Percentiles rank a stretch among this genome's conserved stretches.
phyloP scores from a whole-genome alignment of 148 eudicot genomes.

The Heliamphora exappendiculata region DNA sequence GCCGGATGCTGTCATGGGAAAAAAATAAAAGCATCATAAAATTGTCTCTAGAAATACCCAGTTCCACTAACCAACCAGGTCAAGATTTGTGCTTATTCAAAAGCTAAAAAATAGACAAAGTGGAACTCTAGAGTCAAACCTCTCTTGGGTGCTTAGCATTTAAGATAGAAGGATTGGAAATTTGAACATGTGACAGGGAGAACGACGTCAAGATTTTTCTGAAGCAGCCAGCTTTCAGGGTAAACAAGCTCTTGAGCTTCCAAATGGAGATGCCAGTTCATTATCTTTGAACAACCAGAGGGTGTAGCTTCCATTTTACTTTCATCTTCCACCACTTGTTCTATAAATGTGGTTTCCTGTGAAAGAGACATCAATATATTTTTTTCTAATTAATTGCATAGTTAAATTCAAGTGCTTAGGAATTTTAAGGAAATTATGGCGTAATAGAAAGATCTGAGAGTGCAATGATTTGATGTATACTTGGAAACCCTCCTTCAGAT shows the following conservation, averaged over 20 bases:
- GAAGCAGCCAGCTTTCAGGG: constrained; percentile 78
- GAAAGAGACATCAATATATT: neutral
- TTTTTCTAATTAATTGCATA: too few species aligned
- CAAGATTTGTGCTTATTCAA: neutral
- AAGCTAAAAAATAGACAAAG: neutral
- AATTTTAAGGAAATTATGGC: neutral
- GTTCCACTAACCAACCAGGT: too few species aligned
- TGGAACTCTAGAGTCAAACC: neutral
- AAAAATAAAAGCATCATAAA: neutral
- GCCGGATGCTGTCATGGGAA: neutral
- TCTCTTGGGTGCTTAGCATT: neutral
- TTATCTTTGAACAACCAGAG: constrained; percentile 51
- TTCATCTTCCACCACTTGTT: constrained; percentile 90
- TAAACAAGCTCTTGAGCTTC: constrained; percentile 55
- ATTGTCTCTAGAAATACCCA: neutral
- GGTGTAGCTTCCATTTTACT: constrained; percentile 84
- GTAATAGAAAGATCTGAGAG: neutral
- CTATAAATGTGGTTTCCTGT: constrained; percentile 93
- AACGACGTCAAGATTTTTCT: constrained; percentile 53
- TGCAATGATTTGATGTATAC: constrained; percentile 22
- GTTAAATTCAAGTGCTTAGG: neutral
- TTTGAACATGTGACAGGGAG: constrained; percentile 32
- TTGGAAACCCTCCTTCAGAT: constrained; percentile 93
- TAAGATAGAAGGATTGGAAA: neutral
- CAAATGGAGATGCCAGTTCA: constrained; percentile 98